Base-by-base conservation (phyloP, 2,329 filamentous ascomycete genomes). In the Sporothrix variecibatus region DNA sequence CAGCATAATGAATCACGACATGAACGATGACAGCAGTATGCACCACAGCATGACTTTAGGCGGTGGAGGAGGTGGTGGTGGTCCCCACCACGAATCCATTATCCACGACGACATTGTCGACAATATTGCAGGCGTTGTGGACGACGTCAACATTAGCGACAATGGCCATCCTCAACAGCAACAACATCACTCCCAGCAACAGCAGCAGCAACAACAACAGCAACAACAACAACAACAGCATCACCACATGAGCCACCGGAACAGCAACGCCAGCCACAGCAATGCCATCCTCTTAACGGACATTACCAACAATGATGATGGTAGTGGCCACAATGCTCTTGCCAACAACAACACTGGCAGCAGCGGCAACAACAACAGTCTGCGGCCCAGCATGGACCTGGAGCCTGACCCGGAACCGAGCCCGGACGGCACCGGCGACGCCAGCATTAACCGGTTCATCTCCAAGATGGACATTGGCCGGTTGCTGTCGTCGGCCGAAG, bases 391-490 rank as follows among this genome's bases (percentile, higher is more conserved):
- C 51, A 73, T 75, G 72, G 74, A 76, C 26, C 20, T 75, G 11
- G 74, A 75, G 46, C 67, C 72, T 2, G 75, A 75, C n/a, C n/a
- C 49, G 1, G 75, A 73, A 3, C 70, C 72, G 3, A 65, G 49
- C 64, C 49, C 34, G 1, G 62, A 73, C 51, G 72, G 46, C 20
- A 23, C 46, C 5, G 40, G 43, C 60, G 56, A 43, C 46, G 72
- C 49, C 51, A 34, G 68, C 67, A 69, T 69, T 56, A 76, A 74
- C 70, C 76, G 76, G 7, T 74, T 77, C 40, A 70, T 75, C 9
- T 76, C 74, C 58, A 77, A 77, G 70, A 77, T 77, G 76, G 76
- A 77, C 71, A 77, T 77, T 72, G 76, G 76, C 3, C 75, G 74
- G 31, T 46, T 76, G 38, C 53, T 77, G 31, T 76, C 76, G 60